A percentile compares a stretch with the other conserved stretches of the same genome.
Evolutionary conservation across 208 protist species (phyloP).

Genomic region (Leishmania gerbilli): DNA sequence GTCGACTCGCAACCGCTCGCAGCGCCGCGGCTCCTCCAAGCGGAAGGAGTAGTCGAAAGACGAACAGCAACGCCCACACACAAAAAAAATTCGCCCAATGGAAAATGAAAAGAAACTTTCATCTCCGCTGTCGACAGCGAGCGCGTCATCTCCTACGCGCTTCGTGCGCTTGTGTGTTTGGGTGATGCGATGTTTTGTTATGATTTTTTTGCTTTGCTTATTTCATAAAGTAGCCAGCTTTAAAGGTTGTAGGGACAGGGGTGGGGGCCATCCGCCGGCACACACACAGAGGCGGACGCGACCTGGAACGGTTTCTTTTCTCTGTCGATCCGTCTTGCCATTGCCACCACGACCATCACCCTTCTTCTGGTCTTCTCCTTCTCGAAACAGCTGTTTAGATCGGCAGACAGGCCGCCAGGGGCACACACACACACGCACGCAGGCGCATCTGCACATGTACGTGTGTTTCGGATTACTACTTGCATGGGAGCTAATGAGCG

Average conservation of each 20-base stretch:
- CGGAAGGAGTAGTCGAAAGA: background rate
- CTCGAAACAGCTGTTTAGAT: background rate
- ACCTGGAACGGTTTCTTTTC: background rate
- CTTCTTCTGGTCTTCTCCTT: background rate
- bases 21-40: background rate
- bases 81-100: too few species aligned
- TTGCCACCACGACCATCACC: background rate
- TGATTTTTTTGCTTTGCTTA: background rate
- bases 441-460: background rate
- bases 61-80: background rate
- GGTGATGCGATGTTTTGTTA: background rate
- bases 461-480: background rate
- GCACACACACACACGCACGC: background rate
- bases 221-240: background rate
- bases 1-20: conserved; percentile 1
- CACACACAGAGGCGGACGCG: background rate
- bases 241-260: background rate
- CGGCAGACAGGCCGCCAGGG: too few species aligned
- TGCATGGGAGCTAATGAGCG: background rate
- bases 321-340: background rate
- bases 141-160: background rate
- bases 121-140: background rate
- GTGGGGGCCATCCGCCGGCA: too few species aligned
- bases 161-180: background rate
- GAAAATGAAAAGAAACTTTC: background rate